These are phyloP conservation scores for Kwoniella heveanensis DNA, from an alignment of 768 basidiomycete genomes.

Conservation along the genomic window DNA sequence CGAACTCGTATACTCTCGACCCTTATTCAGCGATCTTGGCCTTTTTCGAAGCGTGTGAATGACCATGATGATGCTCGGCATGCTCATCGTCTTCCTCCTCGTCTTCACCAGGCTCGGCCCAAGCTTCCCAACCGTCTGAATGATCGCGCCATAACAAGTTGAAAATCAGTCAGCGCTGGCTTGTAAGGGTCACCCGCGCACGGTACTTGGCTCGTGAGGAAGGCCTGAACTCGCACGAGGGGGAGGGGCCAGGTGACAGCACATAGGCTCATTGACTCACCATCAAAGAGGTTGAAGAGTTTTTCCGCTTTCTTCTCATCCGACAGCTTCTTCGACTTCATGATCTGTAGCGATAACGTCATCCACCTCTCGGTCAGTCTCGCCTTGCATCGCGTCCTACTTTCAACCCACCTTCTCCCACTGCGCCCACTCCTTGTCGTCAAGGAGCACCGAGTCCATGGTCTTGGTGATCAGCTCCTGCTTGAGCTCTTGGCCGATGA, in stretches of 20 bases:
- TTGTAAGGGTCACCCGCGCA: no score
- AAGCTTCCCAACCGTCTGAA: constrained; percentile 52
- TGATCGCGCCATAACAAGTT: no score
- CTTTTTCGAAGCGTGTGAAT: constrained; percentile 11
- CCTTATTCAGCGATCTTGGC: constrained; percentile 8
- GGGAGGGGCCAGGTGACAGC: no score
- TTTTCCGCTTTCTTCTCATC: constrained; percentile 45
- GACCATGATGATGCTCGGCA: constrained; percentile 20
- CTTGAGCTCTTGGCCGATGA: constrained; percentile 38
- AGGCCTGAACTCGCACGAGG: no score
- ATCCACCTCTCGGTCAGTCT: background rate
- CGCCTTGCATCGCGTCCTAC: constrained; percentile 1
- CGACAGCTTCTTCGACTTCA: constrained; percentile 23
- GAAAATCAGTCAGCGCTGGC: no score
- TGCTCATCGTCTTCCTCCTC: constrained; percentile 15
- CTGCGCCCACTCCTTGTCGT: constrained; percentile 47
- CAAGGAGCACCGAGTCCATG: constrained; percentile 44
- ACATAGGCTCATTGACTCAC: no score
- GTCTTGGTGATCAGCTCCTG: constrained; percentile 40
- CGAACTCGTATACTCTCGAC: no score
- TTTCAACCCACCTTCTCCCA: constrained; percentile 37
- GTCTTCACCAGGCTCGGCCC: constrained; percentile 29
- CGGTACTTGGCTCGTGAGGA: no score
- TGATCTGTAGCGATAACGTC: constrained; percentile 10
- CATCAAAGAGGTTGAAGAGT: constrained; percentile 46